Evolutionary conservation across 352 stramenopile genomes (phyloP).

Genomic region (Phytophthora aleatoria): DNA sequence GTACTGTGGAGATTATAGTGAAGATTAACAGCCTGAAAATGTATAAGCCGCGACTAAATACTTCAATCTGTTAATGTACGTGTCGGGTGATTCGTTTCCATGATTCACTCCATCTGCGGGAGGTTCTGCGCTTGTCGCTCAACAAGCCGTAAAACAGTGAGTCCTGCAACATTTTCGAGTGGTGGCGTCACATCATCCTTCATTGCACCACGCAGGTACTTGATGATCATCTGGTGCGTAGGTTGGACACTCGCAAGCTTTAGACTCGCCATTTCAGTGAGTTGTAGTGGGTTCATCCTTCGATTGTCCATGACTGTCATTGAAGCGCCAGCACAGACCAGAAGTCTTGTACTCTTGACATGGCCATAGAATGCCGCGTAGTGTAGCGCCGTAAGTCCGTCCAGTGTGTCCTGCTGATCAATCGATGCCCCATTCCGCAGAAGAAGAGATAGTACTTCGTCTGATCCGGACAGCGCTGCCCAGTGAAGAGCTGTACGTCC

Average conservation of each 20-base stretch:
- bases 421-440: conserved; percentile 71
- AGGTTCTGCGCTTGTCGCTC: conserved; percentile 65
- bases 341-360: conserved; percentile 66
- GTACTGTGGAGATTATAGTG: too few species aligned
- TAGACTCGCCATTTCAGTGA: conserved; percentile 78
- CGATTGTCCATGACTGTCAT: conserved; percentile 56
- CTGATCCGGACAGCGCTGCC: conserved; percentile 55
- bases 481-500: conserved; percentile 72
- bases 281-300: conserved; percentile 71
- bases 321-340: conserved; percentile 62
- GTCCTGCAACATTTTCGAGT: conserved; percentile 74
- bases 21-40: too few species aligned
- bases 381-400: conserved; percentile 67
- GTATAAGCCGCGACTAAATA: too few species aligned
- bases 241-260: conserved; percentile 77
- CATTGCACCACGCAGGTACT: conserved; percentile 82
- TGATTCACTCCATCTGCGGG: conserved; percentile 26
- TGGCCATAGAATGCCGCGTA: conserved; percentile 81
- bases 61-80: too few species aligned
- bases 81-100: neutral
- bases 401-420: conserved; percentile 59
- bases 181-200: conserved; percentile 71
- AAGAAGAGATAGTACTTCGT: conserved; percentile 66
- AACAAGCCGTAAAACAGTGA: conserved; percentile 71
- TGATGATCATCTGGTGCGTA: conserved; percentile 87